Base-by-base conservation (phyloP, 1,284 basidiomycete genomes). In the Melampsora abietis-canadensis region DNA sequence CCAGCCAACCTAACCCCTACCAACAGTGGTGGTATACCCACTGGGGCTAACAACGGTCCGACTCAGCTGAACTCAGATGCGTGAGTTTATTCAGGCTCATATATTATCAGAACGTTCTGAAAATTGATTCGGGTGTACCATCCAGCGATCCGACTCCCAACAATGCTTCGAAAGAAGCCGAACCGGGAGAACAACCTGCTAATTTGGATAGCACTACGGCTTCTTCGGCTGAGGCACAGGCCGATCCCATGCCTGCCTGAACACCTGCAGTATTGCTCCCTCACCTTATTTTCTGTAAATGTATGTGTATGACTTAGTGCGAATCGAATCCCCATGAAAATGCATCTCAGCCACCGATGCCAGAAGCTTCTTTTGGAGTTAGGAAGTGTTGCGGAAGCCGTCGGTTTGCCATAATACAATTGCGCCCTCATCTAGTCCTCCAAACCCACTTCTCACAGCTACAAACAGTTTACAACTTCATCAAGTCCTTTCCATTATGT, bases 1-100 rank as follows among this genome's bases (percentile, higher is more conserved):
- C 76, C 79, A 15, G 76, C 75, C 40, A 46, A 19, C 19, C n/a
- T 24, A 47, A 64, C 10, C 19, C 65, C 27, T 14, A 34, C 44
- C n/a, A 66, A 68, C 51, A 48, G 27, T 30, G 60, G 51, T 27
- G 51, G 51, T n/a, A 54, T 54, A n/a, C n/a, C 30, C 30, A 46
- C 30, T 65, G 68, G 21, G 34, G 65, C 37, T 60, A 40, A 66
- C 7, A 59, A 21, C 6, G 46, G 31, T 44, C 34, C 37, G 60
- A 73, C 48, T 60, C 66, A 17, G 60, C 59, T 21, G 64, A 67
- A 12, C 48, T 66, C 40, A 31, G 75, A 15, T 48, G 47, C 24
- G 37, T 47, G 19, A 66, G 74, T 54, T 15, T 5, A n/a, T 19
- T 21, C 21, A 1, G 10, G 8, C 48, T 75, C 69, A 46, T 73